Conservation (phyloP, 208 protist species). For the Leishmania gerbilli region DNA sequence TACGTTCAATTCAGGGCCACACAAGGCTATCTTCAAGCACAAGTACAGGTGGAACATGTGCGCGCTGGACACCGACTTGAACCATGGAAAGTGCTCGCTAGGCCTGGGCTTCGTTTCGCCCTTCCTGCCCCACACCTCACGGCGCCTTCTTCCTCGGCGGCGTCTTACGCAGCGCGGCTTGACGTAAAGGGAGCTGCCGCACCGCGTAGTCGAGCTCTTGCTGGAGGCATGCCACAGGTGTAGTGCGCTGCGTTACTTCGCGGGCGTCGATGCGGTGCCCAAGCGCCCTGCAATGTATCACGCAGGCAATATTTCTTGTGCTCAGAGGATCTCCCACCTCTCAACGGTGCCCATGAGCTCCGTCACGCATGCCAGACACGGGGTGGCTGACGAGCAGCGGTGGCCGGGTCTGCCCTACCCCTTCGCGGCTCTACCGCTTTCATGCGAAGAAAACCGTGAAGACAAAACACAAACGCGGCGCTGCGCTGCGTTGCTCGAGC, state of each 20-base stretch:
- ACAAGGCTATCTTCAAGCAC: not conserved
- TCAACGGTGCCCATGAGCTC: conserved; percentile 44
- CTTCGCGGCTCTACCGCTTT: not conserved
- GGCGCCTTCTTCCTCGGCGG: not conserved
- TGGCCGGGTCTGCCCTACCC: not conserved
- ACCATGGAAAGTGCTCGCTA: not conserved
- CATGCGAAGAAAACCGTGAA: not conserved
- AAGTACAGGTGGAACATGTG: not conserved
- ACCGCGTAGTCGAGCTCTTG: conserved; percentile 14
- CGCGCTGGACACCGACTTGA: not conserved
- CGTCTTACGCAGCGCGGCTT: not conserved
- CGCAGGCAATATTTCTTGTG: conserved; percentile 9
- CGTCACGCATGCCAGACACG: conserved; percentile 23
- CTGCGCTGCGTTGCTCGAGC: not conserved
- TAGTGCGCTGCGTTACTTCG: not conserved
- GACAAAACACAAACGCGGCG: not conserved
- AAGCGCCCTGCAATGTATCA: not conserved
- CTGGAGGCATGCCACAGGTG: conserved; percentile 1
- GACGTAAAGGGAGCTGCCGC: not conserved
- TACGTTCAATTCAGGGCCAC: not conserved
- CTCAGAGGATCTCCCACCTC: conserved; percentile 49
- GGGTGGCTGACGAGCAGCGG: not conserved
- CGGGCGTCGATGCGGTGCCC: no score
- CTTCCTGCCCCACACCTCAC: not conserved
- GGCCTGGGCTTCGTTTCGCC: not conserved